Evolutionary conservation across 192 early-diverging fungal species (phyloP).

Genomic region (Mortierella claussenii): DNA sequence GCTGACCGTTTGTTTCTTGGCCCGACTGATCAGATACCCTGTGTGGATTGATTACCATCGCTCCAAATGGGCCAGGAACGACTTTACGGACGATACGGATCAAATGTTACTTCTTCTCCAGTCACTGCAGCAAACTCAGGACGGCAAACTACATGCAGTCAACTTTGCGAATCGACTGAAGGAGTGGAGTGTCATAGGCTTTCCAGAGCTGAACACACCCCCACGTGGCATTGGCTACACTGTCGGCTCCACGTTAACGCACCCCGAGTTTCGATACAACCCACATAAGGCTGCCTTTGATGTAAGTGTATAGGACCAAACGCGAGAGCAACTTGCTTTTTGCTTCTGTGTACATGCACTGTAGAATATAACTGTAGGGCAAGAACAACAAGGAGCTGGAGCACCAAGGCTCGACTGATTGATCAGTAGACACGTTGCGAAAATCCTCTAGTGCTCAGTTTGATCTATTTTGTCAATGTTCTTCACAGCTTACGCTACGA

Average conservation of each 20-base stretch:
- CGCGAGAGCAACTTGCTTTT: too few relatives aligned
- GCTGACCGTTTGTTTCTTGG: background rate
- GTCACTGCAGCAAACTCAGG: slow-evolving; percentile 55
- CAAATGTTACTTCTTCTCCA: slow-evolving; percentile 68
- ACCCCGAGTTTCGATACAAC: slow-evolving; percentile 57
- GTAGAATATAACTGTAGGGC: too few relatives aligned
- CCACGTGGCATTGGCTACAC: slow-evolving; percentile 67
- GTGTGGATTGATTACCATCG: slow-evolving; percentile 57
- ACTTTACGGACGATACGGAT: slow-evolving; percentile 66
- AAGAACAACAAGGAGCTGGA: too few relatives aligned
- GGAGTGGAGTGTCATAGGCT: slow-evolving; percentile 64
- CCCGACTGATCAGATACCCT: slow-evolving; percentile 11
- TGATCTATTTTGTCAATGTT: too few relatives aligned
- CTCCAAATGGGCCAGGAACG: slow-evolving; percentile 50
- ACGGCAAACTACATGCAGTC: slow-evolving; percentile 59
- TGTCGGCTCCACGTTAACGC: slow-evolving; percentile 56
- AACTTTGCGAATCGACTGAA: slow-evolving; percentile 63
- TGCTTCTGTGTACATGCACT: too few relatives aligned
- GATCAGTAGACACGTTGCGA: too few relatives aligned
- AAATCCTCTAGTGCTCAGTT: too few relatives aligned
- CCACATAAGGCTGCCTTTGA: slow-evolving; percentile 59
- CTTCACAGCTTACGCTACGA: background rate
- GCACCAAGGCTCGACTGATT: too few relatives aligned
- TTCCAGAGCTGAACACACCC: slow-evolving; percentile 63
- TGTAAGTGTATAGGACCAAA: too few relatives aligned